Evolutionary conservation across 2,329 filamentous ascomycete genomes (phyloP), one percentile per base, ranked within the genome.

Genomic region (Phialemoniopsis sp.): DNA sequence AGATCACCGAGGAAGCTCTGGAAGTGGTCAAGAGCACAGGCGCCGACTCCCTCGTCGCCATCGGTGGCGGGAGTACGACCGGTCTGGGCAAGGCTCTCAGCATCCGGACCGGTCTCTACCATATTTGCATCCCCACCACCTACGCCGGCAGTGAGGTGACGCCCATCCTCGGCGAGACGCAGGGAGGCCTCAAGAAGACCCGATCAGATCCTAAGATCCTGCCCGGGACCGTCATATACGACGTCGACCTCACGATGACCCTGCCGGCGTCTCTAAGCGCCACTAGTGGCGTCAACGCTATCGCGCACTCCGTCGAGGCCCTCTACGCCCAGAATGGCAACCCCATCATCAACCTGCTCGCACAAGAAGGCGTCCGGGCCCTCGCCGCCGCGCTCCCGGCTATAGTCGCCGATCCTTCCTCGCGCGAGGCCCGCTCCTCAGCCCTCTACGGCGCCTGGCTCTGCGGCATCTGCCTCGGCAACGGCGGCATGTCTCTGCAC

Each of bases 391-490:
- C 76, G 2, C 67, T 83, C 1, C 21, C 21, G 21, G 21, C 21
- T 10, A 26, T 26, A 26, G 21, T 26, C 6, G 21, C 63, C 18
- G 59, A 75, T 36, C 65, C 71, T 0, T 51, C 59, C 3, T 68
- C 64, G 7, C 44, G 53, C 29, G 21, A 26, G 5, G 76, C 78
- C 4, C 69, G 78, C 5, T 68, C 66, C 4, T 56, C 56, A 4
- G 78, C 77, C 13, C 66, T 76, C 3, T 82, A 82, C 49, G 80
- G 78, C 15, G 78, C 80, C 29, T 83, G 78, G 78, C 70, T 83
- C 2, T 83, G 78, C 48, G 78, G 76, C 14, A 69, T 65, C 13
- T 80, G 76, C 47, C 66, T 82, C 2, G 78, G 78, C 4, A 71
- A 62, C 42, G 73, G 77, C 4, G 70, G 70, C 37, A 82, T 83